Conservation (phyloP, 108 stramenopile genomes). For the Fragilaria radians region DNA sequence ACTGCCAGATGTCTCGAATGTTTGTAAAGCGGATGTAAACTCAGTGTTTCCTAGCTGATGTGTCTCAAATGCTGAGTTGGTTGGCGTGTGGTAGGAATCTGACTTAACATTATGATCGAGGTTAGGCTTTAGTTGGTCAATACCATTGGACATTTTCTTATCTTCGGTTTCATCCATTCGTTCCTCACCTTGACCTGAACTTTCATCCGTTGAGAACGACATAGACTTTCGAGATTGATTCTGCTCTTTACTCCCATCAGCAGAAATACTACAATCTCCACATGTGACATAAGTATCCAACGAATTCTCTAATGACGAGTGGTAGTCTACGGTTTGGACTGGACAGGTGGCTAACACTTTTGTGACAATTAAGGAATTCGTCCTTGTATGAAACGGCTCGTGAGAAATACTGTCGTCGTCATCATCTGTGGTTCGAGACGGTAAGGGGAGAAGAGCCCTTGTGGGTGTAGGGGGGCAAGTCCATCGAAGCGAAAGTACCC, state of each 20-base stretch:
- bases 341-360: slow-evolving; percentile 69
- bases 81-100: background rate
- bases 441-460: too few relatives aligned
- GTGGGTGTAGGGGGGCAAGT: slow-evolving; percentile 73
- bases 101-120: background rate
- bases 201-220: background rate
- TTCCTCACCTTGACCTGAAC: background rate
- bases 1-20: slow-evolving; percentile 5
- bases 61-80: background rate
- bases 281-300: slow-evolving; percentile 6
- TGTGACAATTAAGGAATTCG: slow-evolving; percentile 57
- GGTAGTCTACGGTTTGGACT: slow-evolving; percentile 52
- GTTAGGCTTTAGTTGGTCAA: background rate
- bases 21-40: slow-evolving; percentile 4
- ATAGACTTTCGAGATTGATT: background rate
- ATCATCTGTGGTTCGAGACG: slow-evolving; percentile 61
- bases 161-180: background rate
- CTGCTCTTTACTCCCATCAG: background rate
- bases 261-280: background rate
- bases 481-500: slow-evolving; percentile 15
- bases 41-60: background rate
- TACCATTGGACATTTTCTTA: slow-evolving; percentile 3
- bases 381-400: slow-evolving; percentile 20
- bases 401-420: slow-evolving; percentile 4
- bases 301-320: slow-evolving; percentile 67